Evolutionary conservation across 2,329 filamentous ascomycete genomes (phyloP), one percentile per base, ranked within the genome.

Genomic region (Conoideocrella luteorostrata): DNA sequence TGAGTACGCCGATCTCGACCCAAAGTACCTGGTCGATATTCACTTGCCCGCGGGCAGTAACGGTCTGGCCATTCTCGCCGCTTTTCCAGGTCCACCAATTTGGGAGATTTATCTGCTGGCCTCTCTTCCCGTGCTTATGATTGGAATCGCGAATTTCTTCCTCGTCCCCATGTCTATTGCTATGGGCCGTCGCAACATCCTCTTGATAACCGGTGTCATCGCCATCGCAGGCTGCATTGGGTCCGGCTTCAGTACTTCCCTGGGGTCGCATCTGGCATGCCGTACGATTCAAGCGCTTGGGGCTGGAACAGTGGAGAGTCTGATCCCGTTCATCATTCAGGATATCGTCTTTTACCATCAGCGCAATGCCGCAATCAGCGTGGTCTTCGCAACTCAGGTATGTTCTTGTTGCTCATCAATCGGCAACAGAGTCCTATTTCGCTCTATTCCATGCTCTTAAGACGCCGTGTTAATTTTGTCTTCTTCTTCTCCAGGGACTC

Each of bases 251-350:
- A 43, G 29, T 18, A 23, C 29, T 7, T 36, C 23, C 2, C 26
- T 43, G 26, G 41, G 33, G 7, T 18, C 41, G 17, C 41, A 43
- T 18, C 12, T 43, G 13, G n/a, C 33, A 12, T 43, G 41, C 12
- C 41, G 41, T 17, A 24, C 30, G 2, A 30, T 43, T 10, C 41
- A 43, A 13, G 41, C 41, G 13, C 41, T 43, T 5, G 41, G 41
- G 17, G 41, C 41, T 15, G 41, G 41, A 7, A 43, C 41, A 4
- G 41, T 43, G 3, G 41, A 43, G 15, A 43, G 41, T 17, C 18
- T 43, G 34, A 43, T 43, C 17, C 41, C 41, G 3, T 43, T 43
- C 18, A 43, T 43, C 9, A 43, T 43, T 13, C 41, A 43, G 33
- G 41, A 43, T 7, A 30, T 43, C 9, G 41, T 43, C 4, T 43